These are phyloP conservation scores for Boletus fagicola DNA, from an alignment of 768 basidiomycete species.

Conservation along the genomic window DNA sequence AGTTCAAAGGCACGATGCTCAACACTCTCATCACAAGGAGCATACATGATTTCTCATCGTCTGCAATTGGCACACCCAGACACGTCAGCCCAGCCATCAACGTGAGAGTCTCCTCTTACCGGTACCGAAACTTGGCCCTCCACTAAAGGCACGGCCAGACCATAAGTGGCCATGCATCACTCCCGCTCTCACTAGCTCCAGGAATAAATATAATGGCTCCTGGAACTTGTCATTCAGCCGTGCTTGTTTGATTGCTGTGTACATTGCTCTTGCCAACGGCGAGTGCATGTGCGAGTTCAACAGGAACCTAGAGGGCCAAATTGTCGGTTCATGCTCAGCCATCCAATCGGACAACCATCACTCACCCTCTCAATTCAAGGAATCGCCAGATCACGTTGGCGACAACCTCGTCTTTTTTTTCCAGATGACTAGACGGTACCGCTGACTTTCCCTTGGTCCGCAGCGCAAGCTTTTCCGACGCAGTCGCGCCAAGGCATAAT, in stretches of 20 bases:
- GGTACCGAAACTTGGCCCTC: conserved; percentile 92
- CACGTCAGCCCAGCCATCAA: conserved; percentile 24
- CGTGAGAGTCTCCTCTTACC: conserved; percentile 49
- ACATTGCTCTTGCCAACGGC: conserved; percentile 87
- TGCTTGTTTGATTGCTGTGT: conserved; percentile 71
- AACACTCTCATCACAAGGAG: conserved; percentile 94
- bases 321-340: conserved; percentile 5
- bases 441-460: conserved; percentile 74
- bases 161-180: conserved; percentile 94
- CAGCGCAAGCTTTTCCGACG: conserved; percentile 71
- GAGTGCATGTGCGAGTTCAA: conserved; percentile 87
- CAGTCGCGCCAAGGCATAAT: conserved; percentile 89
- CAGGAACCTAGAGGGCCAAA: conserved; percentile 63
- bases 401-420: conserved; percentile 98
- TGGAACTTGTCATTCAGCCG: conserved; percentile 98
- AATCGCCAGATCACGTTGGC: conserved; percentile 99
- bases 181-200: conserved; percentile 94
- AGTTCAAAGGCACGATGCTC: conserved; percentile 91
- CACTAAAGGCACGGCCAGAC: conserved; percentile 85
- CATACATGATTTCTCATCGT: conserved; percentile 93
- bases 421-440: conserved; percentile 51
- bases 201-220: conserved; percentile 89
- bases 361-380: conserved; percentile 89
- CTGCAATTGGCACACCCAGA: conserved; percentile 39
- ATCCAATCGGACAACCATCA: conserved; percentile 7